Base-by-base conservation (phyloP, 257 asterid genomes). In the Nicotiana tabacum region DNA sequence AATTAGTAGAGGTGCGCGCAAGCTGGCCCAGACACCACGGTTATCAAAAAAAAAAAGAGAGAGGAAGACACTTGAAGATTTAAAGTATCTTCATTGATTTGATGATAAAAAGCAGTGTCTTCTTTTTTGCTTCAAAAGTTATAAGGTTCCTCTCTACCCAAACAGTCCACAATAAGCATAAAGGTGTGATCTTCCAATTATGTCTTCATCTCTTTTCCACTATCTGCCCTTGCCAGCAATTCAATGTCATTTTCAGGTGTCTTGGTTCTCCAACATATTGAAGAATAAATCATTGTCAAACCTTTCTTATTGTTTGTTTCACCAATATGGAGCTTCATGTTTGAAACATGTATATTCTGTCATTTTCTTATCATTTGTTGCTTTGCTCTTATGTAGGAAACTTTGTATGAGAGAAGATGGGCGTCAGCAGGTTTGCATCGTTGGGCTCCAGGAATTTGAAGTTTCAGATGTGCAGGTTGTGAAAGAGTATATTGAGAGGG, bases 401-500 rank as follows among this genome's bases (percentile, higher is more conserved):
- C 89, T 96, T 51, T 92, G 97, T 81, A 97, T 97, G 99, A 91
- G 99, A 91, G 99, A 97, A 88, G 98, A 97, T 83, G 99, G 98
- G 62, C 92, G 97, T 81, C 97, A 97, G 83, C 98, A 97, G 90
- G 99, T 97, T 84, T 97, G 99, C 90, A 97, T 97, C 84, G 98
- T 97, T 80, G 99, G 99, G 67, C 86, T 97, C 85, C 99, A 97
- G 88, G 99, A 97, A 88, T 97, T 95, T 86, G 98, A 95, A 97
- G 99, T 97, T 68, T 93, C 93, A 67, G 99, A 97, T 87, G 99
- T 97, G 84, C 97, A 92, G 86, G 89, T 93, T 83, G 99, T 97
- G 77, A 97, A 92, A 88, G 99, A 97, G 85, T 93, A 87, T 81
- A 97, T 97, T 85, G 99, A 97, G 92, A 93, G 87, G 87, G 99